Evolutionary conservation across 2,329 filamentous ascomycete species (phyloP).

Genomic region (Spiromastix sp.): DNA sequence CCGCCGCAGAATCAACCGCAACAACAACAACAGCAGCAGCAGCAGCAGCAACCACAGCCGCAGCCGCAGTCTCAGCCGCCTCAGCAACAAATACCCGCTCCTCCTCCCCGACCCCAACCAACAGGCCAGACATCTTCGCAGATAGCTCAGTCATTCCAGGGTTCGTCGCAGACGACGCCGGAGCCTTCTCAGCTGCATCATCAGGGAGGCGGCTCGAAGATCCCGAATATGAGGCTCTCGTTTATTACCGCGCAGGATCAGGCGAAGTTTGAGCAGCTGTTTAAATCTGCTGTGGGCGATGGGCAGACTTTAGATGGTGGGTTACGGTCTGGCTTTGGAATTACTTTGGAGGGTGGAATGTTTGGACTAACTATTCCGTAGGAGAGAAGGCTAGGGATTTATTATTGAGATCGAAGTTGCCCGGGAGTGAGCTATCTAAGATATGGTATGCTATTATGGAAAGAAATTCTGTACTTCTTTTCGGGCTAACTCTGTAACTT

Average conservation of each 20-base stretch:
- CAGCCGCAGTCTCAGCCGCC: conserved; percentile 19
- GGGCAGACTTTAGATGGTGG: conserved; percentile 69
- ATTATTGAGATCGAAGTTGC: conserved; percentile 74
- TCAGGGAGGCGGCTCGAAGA: conserved; percentile 54
- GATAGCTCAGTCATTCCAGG: conserved; percentile 53
- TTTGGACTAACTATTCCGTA: conserved; percentile 18
- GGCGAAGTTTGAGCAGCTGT: conserved; percentile 92
- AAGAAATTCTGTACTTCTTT: background rate
- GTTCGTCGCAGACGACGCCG: conserved; percentile 39
- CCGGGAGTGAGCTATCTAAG: conserved; percentile 77
- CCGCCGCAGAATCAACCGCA: conserved; percentile 27
- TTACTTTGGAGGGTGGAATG: conserved; percentile 1
- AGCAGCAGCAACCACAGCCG: conserved; percentile 32
- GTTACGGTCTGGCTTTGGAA: conserved; percentile 5
- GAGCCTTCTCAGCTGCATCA: conserved; percentile 52
- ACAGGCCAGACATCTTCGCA: conserved; percentile 49
- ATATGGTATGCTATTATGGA: conserved; percentile 60
- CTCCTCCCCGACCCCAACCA: conserved; percentile 38
- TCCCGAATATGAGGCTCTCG: conserved; percentile 85
- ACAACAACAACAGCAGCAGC: conserved; percentile 36
- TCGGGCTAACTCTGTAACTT: conserved; percentile 6
- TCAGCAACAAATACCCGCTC: conserved; percentile 29
- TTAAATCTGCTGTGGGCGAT: conserved; percentile 87
- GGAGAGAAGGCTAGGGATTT: conserved; percentile 83
- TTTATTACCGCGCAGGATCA: conserved; percentile 96